Evolutionary conservation across 2,329 filamentous ascomycete species (phyloP).

Genomic region (Colletotrichum godetiae): DNA sequence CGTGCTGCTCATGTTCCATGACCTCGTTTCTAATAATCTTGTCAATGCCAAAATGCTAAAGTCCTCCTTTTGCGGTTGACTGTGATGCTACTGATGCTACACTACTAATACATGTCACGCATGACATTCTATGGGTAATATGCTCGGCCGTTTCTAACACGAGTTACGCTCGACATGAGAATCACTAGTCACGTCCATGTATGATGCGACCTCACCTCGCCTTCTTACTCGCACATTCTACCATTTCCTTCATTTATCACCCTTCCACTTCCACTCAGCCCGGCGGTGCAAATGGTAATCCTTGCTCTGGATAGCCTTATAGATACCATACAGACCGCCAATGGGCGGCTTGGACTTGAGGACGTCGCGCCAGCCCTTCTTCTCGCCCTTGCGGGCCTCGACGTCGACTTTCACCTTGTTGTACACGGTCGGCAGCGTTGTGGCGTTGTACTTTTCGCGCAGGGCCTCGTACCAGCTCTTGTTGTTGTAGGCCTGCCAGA

Average conservation of each 20-base stretch:
- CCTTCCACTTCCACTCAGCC: slow-evolving; percentile 65
- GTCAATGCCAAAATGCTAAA: background rate
- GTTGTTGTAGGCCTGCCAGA: slow-evolving; percentile 73
- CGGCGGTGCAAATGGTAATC: slow-evolving; percentile 66
- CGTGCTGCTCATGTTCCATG: background rate
- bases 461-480: slow-evolving; percentile 70
- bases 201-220: background rate
- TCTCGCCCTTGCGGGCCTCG: slow-evolving; percentile 53
- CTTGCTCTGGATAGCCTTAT: slow-evolving; percentile 67
- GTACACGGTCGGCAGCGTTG: slow-evolving; percentile 73
- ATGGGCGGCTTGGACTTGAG: slow-evolving; percentile 65
- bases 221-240: background rate
- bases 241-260: slow-evolving; percentile 26
- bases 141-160: background rate
- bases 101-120: slow-evolving; percentile 6
- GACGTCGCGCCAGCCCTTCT: slow-evolving; percentile 52
- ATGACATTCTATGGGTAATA: background rate
- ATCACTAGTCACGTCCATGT: background rate
- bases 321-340: slow-evolving; percentile 69
- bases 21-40: too few species aligned
- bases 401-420: slow-evolving; percentile 75
- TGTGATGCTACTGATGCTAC: slow-evolving; percentile 1
- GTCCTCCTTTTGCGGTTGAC: background rate
- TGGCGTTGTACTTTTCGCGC: slow-evolving; percentile 71
- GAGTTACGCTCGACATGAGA: background rate